phyloP scores from a whole-genome alignment of 2,329 filamentous ascomycete species.

The Colletotrichum liaoningense region DNA sequence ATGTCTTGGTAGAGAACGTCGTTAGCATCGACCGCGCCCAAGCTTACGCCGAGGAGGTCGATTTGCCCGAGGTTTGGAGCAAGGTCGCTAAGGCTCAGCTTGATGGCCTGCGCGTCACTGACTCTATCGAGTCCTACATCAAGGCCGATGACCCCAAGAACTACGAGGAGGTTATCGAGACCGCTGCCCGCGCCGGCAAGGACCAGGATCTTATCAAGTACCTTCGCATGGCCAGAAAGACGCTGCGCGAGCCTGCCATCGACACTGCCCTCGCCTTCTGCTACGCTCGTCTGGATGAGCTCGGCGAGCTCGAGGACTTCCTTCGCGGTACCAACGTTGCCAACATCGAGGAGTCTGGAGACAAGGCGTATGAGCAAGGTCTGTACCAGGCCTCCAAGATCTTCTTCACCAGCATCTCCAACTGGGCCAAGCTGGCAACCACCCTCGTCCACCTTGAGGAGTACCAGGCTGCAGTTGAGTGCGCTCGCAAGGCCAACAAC shows the following conservation, averaged over 20 bases:
- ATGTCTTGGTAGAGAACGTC: constrained; percentile 94
- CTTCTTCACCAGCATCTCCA: constrained; percentile 95
- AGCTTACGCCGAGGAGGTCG: constrained; percentile 94
- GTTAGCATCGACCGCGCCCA: constrained; percentile 98
- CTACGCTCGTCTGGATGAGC: constrained; percentile 90
- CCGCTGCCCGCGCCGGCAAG: constrained; percentile 93
- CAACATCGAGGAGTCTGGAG: constrained; percentile 95
- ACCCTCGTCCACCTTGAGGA: constrained; percentile 97
- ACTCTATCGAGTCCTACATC: constrained; percentile 97
- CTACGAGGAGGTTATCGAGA: constrained; percentile 96
- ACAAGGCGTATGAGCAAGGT: constrained; percentile 96
- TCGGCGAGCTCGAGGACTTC: constrained; percentile 96
- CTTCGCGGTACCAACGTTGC: constrained; percentile 92
- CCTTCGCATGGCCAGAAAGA: constrained; percentile 97
- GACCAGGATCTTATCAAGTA: constrained; percentile 98
- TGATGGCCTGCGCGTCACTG: constrained; percentile 90
- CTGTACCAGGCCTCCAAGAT: constrained; percentile 98
- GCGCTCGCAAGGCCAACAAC: constrained; percentile 97
- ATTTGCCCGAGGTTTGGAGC: constrained; percentile 96
- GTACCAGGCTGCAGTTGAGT: constrained; percentile 97
- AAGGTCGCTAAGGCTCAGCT: constrained; percentile 98
- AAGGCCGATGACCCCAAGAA: constrained; percentile 93
- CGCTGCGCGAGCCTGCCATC: constrained; percentile 89
- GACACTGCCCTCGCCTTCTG: constrained; percentile 95
- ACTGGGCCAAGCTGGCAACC: constrained; percentile 99